These are phyloP conservation scores for Suhomyces vadensis DNA, from an alignment of 805 yeast species.

Conservation along the genomic window DNA sequence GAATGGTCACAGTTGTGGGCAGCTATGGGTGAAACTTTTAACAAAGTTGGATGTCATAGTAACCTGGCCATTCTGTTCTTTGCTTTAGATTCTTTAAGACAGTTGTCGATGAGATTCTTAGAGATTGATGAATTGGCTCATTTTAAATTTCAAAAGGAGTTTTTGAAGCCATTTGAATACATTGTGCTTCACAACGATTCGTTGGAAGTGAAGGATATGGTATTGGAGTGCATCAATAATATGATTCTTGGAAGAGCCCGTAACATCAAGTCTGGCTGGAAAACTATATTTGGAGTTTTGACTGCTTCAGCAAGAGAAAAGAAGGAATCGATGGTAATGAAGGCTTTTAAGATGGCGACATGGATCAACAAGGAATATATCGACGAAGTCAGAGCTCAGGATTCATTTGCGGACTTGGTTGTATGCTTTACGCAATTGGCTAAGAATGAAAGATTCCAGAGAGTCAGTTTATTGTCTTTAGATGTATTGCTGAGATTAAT, in stretches of 20 bases:
- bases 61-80: conserved; percentile 79
- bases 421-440: conserved; percentile 76
- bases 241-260: conserved; percentile 76
- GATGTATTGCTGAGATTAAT: conserved; percentile 68
- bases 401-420: conserved; percentile 66
- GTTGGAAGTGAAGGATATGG: conserved; percentile 79
- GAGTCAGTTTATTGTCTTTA: conserved; percentile 75
- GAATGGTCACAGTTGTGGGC: conserved; percentile 98
- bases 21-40: conserved; percentile 87
- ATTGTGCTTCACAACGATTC: conserved; percentile 68
- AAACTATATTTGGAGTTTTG: conserved; percentile 77
- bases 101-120: conserved; percentile 86
- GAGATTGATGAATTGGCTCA: conserved; percentile 93
- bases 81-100: conserved; percentile 93
- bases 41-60: conserved; percentile 76
- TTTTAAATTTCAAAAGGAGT: conserved; percentile 93
- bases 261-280: conserved; percentile 91
- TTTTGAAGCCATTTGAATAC: conserved; percentile 85
- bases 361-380: conserved; percentile 63
- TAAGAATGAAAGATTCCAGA: conserved; percentile 81
- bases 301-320: conserved; percentile 67
- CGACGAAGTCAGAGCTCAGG: conserved; percentile 66
- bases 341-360: conserved; percentile 63
- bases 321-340: conserved; percentile 58
- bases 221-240: conserved; percentile 83